Base-by-base conservation (phyloP, 441 rosid genomes). In the Arabidopsis hybrid region DNA sequence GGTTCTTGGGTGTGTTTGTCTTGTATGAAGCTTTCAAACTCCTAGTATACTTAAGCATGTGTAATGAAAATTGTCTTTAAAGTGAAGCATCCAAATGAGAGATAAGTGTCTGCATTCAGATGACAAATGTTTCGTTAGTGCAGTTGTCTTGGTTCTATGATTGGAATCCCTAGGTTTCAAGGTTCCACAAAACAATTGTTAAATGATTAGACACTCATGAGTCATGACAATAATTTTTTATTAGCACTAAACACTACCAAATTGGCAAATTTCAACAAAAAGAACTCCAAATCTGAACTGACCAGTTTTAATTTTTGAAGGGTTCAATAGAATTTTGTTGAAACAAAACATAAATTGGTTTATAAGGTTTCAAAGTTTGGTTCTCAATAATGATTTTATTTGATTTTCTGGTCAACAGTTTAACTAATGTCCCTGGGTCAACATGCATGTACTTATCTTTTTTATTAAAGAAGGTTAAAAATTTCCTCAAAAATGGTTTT, bases 61-160 rank as follows among this genome's bases (percentile, higher is more conserved):
- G n/a, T n/a, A n/a, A n/a, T n/a, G n/a, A n/a, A n/a, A n/a, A n/a
- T n/a, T n/a, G n/a, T n/a, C n/a, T n/a, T n/a, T n/a, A n/a, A n/a
- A n/a, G n/a, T n/a, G n/a, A 32, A 32, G 26, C 52, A 7, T 45
- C 6, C 8, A 45, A 11, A n/a, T 31, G 55, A 16, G 55, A 32
- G 43, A 11, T 13, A 34, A 29, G 42, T 55, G 53, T 55, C 8
- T 55, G 26, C 64, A 56, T 32, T 58, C 36, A 34, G 65, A 56
- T 16, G 13, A 16, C 6, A 31, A n/a, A 7, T 57, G 64, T 69
- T 42, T 43, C 55, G n/a, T n/a, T n/a, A n/a, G n/a, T n/a, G n/a
- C n/a, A n/a, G n/a, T 13, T 35, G 43, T 57, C 13, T 9, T 58
- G 62, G n/a, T 35, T 5, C 43, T 35, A 58, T 58, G 43, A 14